A percentile compares a stretch with the other conserved stretches of the same genome.
Evolutionary conservation across 257 asterid genomes (phyloP).

Genomic region (Avicennia marina): DNA sequence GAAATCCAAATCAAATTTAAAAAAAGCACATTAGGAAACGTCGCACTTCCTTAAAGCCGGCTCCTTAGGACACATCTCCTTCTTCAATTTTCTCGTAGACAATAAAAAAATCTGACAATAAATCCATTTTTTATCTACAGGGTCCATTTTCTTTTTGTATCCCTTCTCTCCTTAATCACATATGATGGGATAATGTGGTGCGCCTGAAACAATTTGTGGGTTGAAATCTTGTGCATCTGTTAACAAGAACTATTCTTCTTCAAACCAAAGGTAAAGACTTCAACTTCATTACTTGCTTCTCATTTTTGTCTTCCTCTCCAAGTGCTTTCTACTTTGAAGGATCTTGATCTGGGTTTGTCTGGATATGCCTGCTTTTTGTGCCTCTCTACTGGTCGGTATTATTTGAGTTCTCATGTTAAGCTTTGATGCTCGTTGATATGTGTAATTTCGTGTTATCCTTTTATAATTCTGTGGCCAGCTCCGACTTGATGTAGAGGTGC

Average conservation of each 20-base stretch:
- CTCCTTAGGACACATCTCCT: too few relatives aligned
- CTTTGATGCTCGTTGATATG: neutral
- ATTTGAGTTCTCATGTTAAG: neutral
- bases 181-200: too few relatives aligned
- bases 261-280: conserved; percentile 22
- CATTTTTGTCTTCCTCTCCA: neutral
- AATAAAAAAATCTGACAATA: too few relatives aligned
- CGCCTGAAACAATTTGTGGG: conserved; percentile 20
- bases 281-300: conserved; percentile 16
- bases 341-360: conserved; percentile 34
- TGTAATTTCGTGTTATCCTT: too few relatives aligned
- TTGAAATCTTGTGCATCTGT: conserved; percentile 30
- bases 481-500: too few relatives aligned
- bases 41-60: too few relatives aligned
- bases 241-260: conserved; percentile 13
- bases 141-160: too few relatives aligned
- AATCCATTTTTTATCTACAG: too few relatives aligned
- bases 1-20: conserved; percentile 23
- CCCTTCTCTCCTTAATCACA: too few relatives aligned
- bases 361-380: conserved; percentile 5
- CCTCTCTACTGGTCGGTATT: neutral
- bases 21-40: conserved; percentile 11
- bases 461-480: too few relatives aligned
- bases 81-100: too few relatives aligned
- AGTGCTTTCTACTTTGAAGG: neutral